Percentiles rank a stretch among this genome's conserved stretches.
These are phyloP conservation scores for Neurospora discreta DNA, from an alignment of 495 filamentous ascomycete genomes.

Conservation along the genomic window DNA sequence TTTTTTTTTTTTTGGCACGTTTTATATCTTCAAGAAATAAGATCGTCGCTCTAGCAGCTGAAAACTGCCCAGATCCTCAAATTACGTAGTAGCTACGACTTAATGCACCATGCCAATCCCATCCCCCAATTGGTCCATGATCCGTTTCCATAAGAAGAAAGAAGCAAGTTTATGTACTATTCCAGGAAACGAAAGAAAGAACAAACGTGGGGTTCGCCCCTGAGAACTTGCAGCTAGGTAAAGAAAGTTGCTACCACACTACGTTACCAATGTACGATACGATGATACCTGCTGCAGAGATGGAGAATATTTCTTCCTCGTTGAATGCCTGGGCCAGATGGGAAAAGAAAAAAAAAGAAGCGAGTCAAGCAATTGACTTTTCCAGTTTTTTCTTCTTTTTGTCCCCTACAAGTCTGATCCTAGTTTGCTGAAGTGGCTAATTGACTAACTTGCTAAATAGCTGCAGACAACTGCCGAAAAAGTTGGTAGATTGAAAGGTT, in stretches of 20 bases:
- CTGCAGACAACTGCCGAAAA: background rate
- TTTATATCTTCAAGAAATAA: background rate
- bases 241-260: background rate
- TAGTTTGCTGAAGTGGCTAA: background rate
- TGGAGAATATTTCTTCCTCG: background rate
- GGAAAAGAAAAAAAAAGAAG: background rate
- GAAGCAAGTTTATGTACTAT: background rate
- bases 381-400: background rate
- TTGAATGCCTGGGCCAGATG: background rate
- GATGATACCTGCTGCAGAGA: background rate
- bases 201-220: background rate
- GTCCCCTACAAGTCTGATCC: background rate
- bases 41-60: background rate
- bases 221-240: background rate
- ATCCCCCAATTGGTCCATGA: background rate
- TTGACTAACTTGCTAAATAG: background rate
- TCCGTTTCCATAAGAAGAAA: background rate
- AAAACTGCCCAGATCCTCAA: background rate
- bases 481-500: background rate
- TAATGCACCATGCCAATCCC: background rate
- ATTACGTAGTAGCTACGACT: background rate
- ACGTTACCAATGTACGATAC: background rate
- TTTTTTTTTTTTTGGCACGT: background rate
- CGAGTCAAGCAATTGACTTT: background rate
- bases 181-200: background rate